Evolutionary conservation across 129 eudicot genomes (phyloP), one percentile per base, ranked within the genome.

Genomic region (Flaveria bidentis): DNA sequence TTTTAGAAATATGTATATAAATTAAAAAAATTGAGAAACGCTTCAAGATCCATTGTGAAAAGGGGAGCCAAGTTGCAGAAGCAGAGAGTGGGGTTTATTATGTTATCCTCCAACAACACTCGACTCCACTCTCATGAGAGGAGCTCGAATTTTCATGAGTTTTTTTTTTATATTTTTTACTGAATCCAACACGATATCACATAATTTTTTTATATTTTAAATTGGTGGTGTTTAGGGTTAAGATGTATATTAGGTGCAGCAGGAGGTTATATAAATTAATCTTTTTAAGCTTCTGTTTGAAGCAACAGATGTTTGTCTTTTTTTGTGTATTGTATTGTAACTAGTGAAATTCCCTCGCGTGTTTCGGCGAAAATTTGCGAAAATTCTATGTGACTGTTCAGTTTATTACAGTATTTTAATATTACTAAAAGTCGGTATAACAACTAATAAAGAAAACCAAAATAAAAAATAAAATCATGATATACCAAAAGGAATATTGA

Each of bases 241-340:
- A 69, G 17, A 57, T 69, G 69, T 25, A 26, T 26, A 26, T 26
- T 26, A 26, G 2, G 28, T 26, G 28, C 28, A 26, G 2, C 28
- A 20, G 22, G 22, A 2, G n/a, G 5, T n/a, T 45, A 23, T 6
- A 45, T 58, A 56, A 20, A 20, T 20, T 20, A 67, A 63, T 73
- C 75, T 73, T 81, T 78, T 82, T 17, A 80, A 82, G 84, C 89
- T 86, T 88, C 81, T 17, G 75, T 75, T 74, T 52, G 85, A 90
- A 90, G 96, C 88, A 86, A 88, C 89, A 88, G 86, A 88, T 88
- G 96, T 88, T 90, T 87, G 96, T 90, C 86, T 75, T 75, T 71
- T 47, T 70, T 47, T 71, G 20, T 69, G 20, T 79, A 45, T 36
- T 76, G 70, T 69, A 57, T 80, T 65, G 9, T 50, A 67, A n/a